A percentile compares a stretch with the other conserved stretches of the same genome.
phyloP scores from a whole-genome alignment of 495 filamentous ascomycete species.

The Sporormia fimetaria region DNA sequence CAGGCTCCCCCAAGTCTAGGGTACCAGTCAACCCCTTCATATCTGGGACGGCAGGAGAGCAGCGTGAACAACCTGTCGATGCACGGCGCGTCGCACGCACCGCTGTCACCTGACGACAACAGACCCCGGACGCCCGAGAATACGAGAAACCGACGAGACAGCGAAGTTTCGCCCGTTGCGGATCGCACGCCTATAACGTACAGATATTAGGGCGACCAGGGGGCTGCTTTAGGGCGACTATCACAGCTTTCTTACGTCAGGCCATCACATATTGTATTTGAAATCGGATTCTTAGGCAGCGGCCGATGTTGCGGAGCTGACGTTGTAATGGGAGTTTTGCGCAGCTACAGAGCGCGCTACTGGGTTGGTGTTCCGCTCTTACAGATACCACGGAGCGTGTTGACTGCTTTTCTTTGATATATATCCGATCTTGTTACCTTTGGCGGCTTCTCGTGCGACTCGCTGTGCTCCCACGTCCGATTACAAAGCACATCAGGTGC shows the following conservation, averaged over 20 bases:
- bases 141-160: slow-evolving; percentile 6
- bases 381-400: too few species aligned
- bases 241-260: not conserved
- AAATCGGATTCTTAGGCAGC: too few species aligned
- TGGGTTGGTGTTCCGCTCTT: too few species aligned
- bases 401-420: too few species aligned
- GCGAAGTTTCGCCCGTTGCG: slow-evolving; percentile 23
- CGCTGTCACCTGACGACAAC: slow-evolving; percentile 12
- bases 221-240: not conserved
- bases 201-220: slow-evolving; percentile 13
- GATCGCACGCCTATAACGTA: slow-evolving; percentile 22
- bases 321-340: too few species aligned
- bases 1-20: slow-evolving; percentile 5
- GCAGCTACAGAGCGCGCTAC: too few species aligned
- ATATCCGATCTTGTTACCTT: too few species aligned
- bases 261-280: too few species aligned
- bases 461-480: too few species aligned
- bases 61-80: slow-evolving; percentile 18
- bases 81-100: slow-evolving; percentile 15
- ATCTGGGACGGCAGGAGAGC: slow-evolving; percentile 21
- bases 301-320: too few species aligned
- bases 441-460: too few species aligned
- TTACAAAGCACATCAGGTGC: too few species aligned
- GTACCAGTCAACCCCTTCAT: slow-evolving; percentile 15
- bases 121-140: slow-evolving; percentile 22